Evolutionary conservation across 305 asterid species (phyloP).

Genomic region (Plantago lanceolata): DNA sequence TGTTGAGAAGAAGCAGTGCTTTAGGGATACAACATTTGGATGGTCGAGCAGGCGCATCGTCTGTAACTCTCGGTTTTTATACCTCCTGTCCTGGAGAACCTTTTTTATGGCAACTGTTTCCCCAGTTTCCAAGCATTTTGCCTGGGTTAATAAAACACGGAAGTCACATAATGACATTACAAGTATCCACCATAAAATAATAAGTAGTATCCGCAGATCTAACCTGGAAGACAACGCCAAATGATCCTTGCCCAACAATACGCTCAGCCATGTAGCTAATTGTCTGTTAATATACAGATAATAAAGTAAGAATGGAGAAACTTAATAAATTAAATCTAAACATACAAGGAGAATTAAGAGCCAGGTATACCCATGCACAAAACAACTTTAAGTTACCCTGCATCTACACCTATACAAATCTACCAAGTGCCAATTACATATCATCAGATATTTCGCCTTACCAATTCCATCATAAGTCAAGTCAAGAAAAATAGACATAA

Average conservation of each 20-base stretch:
- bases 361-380: conserved; percentile 9
- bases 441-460: too few species aligned
- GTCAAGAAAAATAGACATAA: neutral
- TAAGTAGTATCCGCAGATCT: conserved; percentile 7
- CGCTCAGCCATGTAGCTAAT: conserved; percentile 92
- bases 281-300: conserved; percentile 30
- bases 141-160: conserved; percentile 45
- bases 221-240: conserved; percentile 92
- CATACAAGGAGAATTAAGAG: neutral
- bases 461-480: neutral
- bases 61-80: conserved; percentile 90
- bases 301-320: conserved; percentile 5
- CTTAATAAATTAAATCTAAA: conserved; percentile 15
- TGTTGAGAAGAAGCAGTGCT: conserved; percentile 95
- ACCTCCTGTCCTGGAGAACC: conserved; percentile 93
- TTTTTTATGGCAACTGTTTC: conserved; percentile 91
- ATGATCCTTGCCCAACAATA: conserved; percentile 86
- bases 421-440: too few species aligned
- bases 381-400: conserved; percentile 4
- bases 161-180: conserved; percentile 17
- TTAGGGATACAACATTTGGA: conserved; percentile 85
- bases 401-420: conserved; percentile 10
- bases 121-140: conserved; percentile 90
- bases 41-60: conserved; percentile 96
- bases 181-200: neutral